Conservation (phyloP, 169 alveolate genomes). For the Cardiosporidium cionae region DNA sequence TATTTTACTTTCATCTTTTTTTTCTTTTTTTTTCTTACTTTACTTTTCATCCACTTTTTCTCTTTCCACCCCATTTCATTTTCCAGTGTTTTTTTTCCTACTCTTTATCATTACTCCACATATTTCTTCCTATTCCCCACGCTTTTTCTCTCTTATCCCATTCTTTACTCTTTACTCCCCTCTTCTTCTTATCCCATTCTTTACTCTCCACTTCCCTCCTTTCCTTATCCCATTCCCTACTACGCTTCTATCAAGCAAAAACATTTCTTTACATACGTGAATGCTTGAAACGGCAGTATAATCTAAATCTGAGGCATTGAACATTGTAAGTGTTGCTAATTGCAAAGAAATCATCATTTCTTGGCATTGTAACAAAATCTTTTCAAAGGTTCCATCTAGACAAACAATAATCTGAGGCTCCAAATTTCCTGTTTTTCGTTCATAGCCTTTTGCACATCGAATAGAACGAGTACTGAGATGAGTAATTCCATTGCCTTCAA, state of each 20-base stretch:
- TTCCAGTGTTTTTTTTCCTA: no score
- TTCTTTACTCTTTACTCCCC: not conserved
- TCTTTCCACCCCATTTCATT: no score
- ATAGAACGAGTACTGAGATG: slow-evolving; percentile 21
- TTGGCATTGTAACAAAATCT: slow-evolving; percentile 20
- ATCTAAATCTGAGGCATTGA: slow-evolving; percentile 13
- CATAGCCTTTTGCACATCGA: slow-evolving; percentile 14
- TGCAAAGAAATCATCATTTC: slow-evolving; percentile 8
- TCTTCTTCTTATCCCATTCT: slow-evolving; percentile 4
- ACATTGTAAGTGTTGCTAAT: slow-evolving; percentile 9
- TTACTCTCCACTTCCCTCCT: slow-evolving; percentile 3
- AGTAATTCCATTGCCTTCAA: slow-evolving; percentile 22
- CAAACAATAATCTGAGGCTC: slow-evolving; percentile 27
- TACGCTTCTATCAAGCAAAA: slow-evolving; percentile 24
- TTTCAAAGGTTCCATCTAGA: slow-evolving; percentile 26
- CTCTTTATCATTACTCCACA: no score
- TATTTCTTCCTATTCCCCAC: no score
- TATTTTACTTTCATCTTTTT: not conserved
- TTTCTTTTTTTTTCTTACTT: not conserved
- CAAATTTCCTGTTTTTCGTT: slow-evolving; percentile 11
- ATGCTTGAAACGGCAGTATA: not conserved
- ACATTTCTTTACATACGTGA: not conserved
- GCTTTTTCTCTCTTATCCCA: no score
- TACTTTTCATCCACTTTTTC: not conserved
- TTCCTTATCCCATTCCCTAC: slow-evolving; percentile 13